Evolutionary conservation across 2,329 filamentous ascomycete genomes (phyloP).

Genomic region (Magnaporthiopsis incrustans): DNA sequence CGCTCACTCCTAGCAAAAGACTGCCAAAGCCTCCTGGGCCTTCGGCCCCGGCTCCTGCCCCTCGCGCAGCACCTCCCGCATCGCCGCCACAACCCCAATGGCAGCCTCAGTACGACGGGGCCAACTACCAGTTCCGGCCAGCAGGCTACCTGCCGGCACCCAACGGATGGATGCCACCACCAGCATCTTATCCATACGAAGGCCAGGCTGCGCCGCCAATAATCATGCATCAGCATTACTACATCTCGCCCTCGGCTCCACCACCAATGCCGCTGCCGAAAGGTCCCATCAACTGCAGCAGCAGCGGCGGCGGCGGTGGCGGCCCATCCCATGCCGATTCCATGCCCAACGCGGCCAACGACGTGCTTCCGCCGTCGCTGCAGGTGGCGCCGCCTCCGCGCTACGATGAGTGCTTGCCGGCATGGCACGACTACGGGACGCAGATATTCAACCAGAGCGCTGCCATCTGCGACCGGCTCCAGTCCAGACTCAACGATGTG

Average conservation of each 20-base stretch:
- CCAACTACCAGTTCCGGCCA: constrained; percentile 14
- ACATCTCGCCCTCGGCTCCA: constrained; percentile 25
- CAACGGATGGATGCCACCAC: constrained; percentile 14
- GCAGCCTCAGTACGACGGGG: not conserved
- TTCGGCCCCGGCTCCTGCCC: constrained; percentile 1
- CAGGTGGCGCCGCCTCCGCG: constrained; percentile 21
- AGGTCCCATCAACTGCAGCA: constrained; percentile 8
- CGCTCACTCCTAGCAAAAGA: constrained; percentile 1
- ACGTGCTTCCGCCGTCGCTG: constrained; percentile 24
- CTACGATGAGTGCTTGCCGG: constrained; percentile 33
- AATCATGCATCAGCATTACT: constrained; percentile 46
- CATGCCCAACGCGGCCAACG: constrained; percentile 33
- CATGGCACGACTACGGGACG: constrained; percentile 32
- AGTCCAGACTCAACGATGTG: constrained; percentile 54
- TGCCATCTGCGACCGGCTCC: constrained; percentile 51
- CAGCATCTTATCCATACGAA: not conserved
- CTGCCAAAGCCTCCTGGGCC: not conserved
- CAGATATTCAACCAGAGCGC: constrained; percentile 38
- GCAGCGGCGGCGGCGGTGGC: not conserved
- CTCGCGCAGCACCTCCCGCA: not conserved
- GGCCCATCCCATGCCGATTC: constrained; percentile 18
- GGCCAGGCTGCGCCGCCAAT: constrained; percentile 26
- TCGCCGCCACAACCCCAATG: constrained; percentile 2
- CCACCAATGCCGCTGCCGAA: constrained; percentile 11
- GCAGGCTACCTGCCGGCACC: constrained; percentile 20